These are phyloP conservation scores for Fonsecaea pedrosoi DNA, from an alignment of 2,329 filamentous ascomycete species.

Conservation along the genomic window DNA sequence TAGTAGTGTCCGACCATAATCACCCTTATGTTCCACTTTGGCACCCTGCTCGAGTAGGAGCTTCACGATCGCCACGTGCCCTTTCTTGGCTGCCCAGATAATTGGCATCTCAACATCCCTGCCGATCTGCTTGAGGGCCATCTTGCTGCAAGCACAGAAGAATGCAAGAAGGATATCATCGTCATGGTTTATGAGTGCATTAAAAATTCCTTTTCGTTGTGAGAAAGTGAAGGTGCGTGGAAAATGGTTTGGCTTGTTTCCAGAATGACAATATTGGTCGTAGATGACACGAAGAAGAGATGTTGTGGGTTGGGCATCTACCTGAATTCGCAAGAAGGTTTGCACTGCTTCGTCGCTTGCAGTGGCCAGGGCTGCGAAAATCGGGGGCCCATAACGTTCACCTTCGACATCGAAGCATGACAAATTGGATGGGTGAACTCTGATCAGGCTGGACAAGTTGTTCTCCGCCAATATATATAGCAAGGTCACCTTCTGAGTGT, in stretches of 20 bases:
- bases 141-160: background rate
- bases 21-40: constrained; percentile 2
- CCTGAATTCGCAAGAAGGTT: background rate
- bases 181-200: background rate
- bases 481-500: constrained; percentile 39
- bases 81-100: background rate
- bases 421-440: constrained; percentile 46
- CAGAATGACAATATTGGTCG: background rate
- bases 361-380: constrained; percentile 35
- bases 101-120: background rate
- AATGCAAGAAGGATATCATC: constrained; percentile 13
- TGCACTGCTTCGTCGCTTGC: constrained; percentile 6
- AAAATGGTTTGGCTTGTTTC: constrained; percentile 18
- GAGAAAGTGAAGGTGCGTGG: constrained; percentile 1
- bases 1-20: background rate
- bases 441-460: constrained; percentile 39
- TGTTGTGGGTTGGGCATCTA: background rate
- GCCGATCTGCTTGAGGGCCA: background rate
- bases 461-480: constrained; percentile 36
- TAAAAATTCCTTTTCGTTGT: constrained; percentile 19
- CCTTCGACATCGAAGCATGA: constrained; percentile 40
- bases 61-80: constrained; percentile 16
- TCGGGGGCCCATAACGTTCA: constrained; percentile 37
- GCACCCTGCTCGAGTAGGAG: constrained; percentile 26
- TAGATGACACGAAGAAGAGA: background rate